Percentiles rank a stretch among this genome's conserved stretches.
phyloP scores from a whole-genome alignment of 176 grass and related monocot genomes.

The Hsuehochloa calcarea region DNA sequence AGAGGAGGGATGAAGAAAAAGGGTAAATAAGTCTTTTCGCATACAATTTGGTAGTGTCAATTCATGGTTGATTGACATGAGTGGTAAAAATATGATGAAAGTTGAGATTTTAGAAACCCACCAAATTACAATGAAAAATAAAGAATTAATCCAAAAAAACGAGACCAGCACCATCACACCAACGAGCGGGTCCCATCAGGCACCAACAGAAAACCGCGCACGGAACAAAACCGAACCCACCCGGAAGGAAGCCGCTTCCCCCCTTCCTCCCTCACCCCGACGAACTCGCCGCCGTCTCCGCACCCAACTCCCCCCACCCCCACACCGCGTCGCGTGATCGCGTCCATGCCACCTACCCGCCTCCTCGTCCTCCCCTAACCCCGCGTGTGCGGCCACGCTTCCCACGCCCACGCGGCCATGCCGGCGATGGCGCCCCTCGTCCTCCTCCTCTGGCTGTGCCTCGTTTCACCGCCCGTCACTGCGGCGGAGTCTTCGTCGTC shows the following conservation, averaged over 20 bases:
- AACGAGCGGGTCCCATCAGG: constrained; percentile 20
- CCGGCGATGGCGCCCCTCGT: not conserved
- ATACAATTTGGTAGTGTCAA: too few relatives aligned
- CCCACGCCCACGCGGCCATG: not conserved
- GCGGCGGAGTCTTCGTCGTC: not conserved
- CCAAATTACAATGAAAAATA: too few relatives aligned
- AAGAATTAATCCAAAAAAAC: too few relatives aligned
- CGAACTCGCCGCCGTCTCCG: constrained; percentile 36
- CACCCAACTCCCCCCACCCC: not conserved
- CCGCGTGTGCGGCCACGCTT: not conserved
- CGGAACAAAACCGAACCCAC: constrained; percentile 16
- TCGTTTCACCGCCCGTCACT: not conserved
- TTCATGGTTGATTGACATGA: too few relatives aligned
- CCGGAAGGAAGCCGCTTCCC: constrained; percentile 2
- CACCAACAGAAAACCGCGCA: constrained; percentile 24
- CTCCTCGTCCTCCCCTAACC: not conserved
- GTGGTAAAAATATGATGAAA: too few relatives aligned
- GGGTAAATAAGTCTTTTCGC: too few relatives aligned
- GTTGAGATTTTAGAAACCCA: too few relatives aligned
- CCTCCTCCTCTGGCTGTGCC: constrained; percentile 33
- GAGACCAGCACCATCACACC: not conserved
- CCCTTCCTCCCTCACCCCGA: not conserved
- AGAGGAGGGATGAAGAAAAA: too few relatives aligned
- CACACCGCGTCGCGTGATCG: not conserved
- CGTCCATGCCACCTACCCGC: constrained; percentile 33